Evolutionary conservation across 768 basidiomycete species (phyloP).

Genomic region (Pholiota microspora): DNA sequence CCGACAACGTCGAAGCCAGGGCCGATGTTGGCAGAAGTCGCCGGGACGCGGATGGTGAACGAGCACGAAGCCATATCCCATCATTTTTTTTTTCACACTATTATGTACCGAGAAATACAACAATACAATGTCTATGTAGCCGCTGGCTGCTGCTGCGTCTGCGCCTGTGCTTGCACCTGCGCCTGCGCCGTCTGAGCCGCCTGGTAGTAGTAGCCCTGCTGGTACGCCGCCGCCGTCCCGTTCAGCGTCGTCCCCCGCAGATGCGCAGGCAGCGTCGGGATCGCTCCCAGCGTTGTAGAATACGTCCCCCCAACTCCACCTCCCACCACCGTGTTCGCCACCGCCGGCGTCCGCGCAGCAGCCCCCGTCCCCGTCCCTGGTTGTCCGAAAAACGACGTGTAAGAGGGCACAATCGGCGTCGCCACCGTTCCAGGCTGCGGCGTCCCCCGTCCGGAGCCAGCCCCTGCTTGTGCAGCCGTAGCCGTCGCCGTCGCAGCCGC

Average conservation of each 20-base stretch:
- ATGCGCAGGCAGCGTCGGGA: constrained; percentile 32
- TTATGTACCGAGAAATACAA: too few species aligned
- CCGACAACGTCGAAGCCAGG: constrained; percentile 99
- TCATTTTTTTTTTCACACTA: too few species aligned
- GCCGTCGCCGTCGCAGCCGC: too few species aligned
- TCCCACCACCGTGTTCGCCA: constrained; percentile 51
- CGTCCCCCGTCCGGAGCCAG: constrained; percentile 27
- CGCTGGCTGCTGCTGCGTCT: too few species aligned
- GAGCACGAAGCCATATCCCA: constrained; percentile 24
- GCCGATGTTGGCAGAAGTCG: constrained; percentile 98
- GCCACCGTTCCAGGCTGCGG: constrained; percentile 27
- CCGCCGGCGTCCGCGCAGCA: constrained; percentile 32
- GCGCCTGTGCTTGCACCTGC: too few species aligned
- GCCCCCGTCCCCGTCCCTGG: constrained; percentile 45
- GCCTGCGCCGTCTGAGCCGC: constrained; percentile 25
- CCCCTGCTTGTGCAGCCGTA: constrained; percentile 21
- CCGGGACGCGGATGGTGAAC: constrained; percentile 83
- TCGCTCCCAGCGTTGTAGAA: constrained; percentile 6
- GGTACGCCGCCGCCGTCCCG: constrained; percentile 17
- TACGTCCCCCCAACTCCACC: constrained; percentile 10
- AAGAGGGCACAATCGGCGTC: constrained; percentile 25
- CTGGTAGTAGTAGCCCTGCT: constrained; percentile 25
- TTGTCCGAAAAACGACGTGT: constrained; percentile 27
- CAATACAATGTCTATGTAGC: too few species aligned
- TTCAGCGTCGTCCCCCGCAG: constrained; percentile 21